Base-by-base conservation (phyloP, 306 rosid species). In the Medicago lupulina region DNA sequence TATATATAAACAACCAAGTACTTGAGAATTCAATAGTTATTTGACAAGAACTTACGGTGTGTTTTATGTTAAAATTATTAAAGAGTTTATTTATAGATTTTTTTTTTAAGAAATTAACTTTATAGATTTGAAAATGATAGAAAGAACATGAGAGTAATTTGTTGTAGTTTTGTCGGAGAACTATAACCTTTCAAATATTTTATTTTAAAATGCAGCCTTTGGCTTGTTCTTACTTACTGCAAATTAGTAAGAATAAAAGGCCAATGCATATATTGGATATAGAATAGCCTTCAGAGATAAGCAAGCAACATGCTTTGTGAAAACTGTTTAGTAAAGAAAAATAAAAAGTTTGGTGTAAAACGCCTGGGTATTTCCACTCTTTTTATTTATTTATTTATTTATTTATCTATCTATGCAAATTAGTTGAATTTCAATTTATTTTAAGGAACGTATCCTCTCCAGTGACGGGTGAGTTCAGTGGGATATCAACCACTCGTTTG, bases 111-210 rank as follows among this genome's bases (percentile, higher is more conserved):
- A 23, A 23, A 23, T 23, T 1, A 23, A 36, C 23, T n/a, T 15
- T 6, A n/a, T 15, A 65, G 6, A 36, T n/a, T 14, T 46, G 73
- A 67, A 67, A 67, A 68, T 23, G 73, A 68, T 46, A 44, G 73
- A 68, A 23, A 46, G 15, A 23, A n/a, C 41, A 7, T 16, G 25
- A 4, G 16, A 23, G 28, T n/a, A n/a, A n/a, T 31, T 15, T 28
- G 16, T 51, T 28, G 46, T 49, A 69, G 47, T 23, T 3, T 68
- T 46, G 4, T 15, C 1, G 11, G 21, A 9, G 19, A 49, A 49
- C 8, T 50, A 6, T 31, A 51, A 70, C 60, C 61, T 31, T 49
- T 70, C 61, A 70, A 49, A 9, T 70, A 9, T 67, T 4, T 21
- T 68, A 68, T 68, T 25, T 69, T 69, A 28, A 28, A 28, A 9